Evolutionary conservation across 495 filamentous ascomycete genomes (phyloP), one percentile per base, ranked within the genome.

Genomic region (Choiromyces venosus): DNA sequence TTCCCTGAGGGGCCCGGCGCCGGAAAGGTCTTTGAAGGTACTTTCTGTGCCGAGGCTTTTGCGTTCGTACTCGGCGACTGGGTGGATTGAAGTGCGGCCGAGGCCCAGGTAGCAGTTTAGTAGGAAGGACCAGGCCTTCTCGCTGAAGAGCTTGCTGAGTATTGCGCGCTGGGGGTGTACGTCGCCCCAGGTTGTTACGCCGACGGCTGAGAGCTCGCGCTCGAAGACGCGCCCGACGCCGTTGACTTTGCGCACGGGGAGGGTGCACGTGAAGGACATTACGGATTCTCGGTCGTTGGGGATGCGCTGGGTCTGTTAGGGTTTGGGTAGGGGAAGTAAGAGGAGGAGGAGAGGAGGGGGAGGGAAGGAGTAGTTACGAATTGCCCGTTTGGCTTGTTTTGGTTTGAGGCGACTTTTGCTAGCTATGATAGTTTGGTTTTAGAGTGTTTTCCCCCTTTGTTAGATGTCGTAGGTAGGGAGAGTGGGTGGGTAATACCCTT

Each of bases 311-410:
- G 40, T 16, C 10, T 35, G 38, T 64, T 35, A 37, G 44, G 75
- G 37, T 18, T 71, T n/a, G 4, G 0, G 4, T 8, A 9, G 21
- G 10, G 21, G 33, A 10, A 46, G 39, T 52, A 19, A 9, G 65
- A 56, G 33, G n/a, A 46, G 39, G 39, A 19, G 6, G 65, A 56
- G 33, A 16, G 56, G 37, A 33, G 65, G 39, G 36, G 19, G 46
- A 4, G 37, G 6, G 42, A 8, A 65, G n/a, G 38, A 39, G 35
- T 33, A 38, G 46, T 72, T 80, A 81, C 77, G 74, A 91, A 98
- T 79, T 98, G 96, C 0, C 95, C 96, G 73, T 99, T 97, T 4
- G 95, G 95, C 79, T 99, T 98, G 83, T 98, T 97, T 75, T 88
- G 88, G 78, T 99, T 98, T 25, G 92, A 96, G 68, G 89, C 89